phyloP scores from a whole-genome alignment of 306 rosid species.

The Cicer pinnatifidum region DNA sequence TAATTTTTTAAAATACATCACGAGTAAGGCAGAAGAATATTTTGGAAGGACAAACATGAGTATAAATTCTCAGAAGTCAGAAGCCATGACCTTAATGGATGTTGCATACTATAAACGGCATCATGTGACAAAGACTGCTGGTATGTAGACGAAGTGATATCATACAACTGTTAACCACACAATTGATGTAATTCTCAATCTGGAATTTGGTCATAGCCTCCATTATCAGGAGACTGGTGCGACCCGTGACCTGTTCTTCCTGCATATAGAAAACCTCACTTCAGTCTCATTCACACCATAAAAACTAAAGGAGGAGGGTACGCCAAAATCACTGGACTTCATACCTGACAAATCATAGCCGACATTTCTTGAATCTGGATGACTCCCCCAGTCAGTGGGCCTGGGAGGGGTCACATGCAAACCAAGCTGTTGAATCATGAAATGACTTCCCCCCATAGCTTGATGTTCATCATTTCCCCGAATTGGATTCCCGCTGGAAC shows the following conservation, averaged over 20 bases:
- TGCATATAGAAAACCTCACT: constrained; percentile 46
- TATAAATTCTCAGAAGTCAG: constrained; percentile 46
- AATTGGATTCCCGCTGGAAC: constrained; percentile 62
- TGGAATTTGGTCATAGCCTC: constrained; percentile 81
- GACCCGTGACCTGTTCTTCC: constrained; percentile 69
- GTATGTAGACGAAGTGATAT: constrained; percentile 57
- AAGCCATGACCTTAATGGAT: constrained; percentile 56
- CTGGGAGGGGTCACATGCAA: constrained; percentile 62
- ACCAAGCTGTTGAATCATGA: constrained; percentile 75
- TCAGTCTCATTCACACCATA: constrained; percentile 33
- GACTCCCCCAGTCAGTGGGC: constrained; percentile 76
- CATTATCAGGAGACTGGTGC: constrained; percentile 86
- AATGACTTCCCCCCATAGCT: constrained; percentile 70
- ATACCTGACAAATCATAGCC: constrained; percentile 78
- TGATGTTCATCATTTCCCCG: constrained; percentile 78
- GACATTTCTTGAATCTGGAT: constrained; percentile 60
- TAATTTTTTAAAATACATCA: constrained; percentile 47
- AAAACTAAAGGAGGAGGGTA: background rate
- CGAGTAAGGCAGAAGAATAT: constrained; percentile 44
- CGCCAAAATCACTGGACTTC: background rate
- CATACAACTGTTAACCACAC: constrained; percentile 65
- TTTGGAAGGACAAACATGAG: constrained; percentile 48
- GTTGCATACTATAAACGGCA: constrained; percentile 64
- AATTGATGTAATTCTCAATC: constrained; percentile 54
- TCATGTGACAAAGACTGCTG: constrained; percentile 54